Base-by-base conservation (phyloP, 208 protist species). In the Leptomonas seymouri region DNA sequence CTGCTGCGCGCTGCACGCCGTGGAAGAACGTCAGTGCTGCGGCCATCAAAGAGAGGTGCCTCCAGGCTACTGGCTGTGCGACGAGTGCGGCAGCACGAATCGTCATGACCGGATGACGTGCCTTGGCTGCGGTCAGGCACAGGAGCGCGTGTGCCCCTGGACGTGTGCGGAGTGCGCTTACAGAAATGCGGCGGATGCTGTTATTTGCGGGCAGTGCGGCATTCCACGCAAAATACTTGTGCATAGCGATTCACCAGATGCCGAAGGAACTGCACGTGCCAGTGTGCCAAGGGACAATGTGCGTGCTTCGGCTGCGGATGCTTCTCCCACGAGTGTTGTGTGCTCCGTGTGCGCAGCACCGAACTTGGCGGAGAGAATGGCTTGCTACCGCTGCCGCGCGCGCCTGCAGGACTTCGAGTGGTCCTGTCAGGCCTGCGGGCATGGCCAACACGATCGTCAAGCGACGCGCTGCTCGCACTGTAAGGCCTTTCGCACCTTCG, bases 31-130 rank as follows among this genome's bases (percentile, higher is more conserved):
- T 5, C 55, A 56, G 28, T 95, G 87, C 79, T 96, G 91, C 36
- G 85, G 75, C 0, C 72, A 85, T 25, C 23, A 8, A 9, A 81
- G 91, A 23, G 77, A 93, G 61, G 74, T 93, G 51, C 85, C 89
- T 3, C 56, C 56, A 25, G 85, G 82, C 9, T 94, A 96, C 64
- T 96, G 91, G 89, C 78, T 87, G 30, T 96, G 91, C 50, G 34
- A 67, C 3, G 25, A 28, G 25, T 96, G 91, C 78, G 80, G 72
- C 62, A 96, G 91, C 73, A 86, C 75, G 6, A 96, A 94, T 61
- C 77, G 81, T 2, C 67, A 69, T 18, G 70, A 79, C 14, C 88
- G 91, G 1, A 25, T 3, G 1, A 25, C 34, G 18, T 96, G 91
- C 56, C 62, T 96, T 12, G 91, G 91, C 15, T 96, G 91, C 62